These are phyloP conservation scores for Dovyalis caffra DNA, from an alignment of 345 rosid species.

Conservation along the genomic window DNA sequence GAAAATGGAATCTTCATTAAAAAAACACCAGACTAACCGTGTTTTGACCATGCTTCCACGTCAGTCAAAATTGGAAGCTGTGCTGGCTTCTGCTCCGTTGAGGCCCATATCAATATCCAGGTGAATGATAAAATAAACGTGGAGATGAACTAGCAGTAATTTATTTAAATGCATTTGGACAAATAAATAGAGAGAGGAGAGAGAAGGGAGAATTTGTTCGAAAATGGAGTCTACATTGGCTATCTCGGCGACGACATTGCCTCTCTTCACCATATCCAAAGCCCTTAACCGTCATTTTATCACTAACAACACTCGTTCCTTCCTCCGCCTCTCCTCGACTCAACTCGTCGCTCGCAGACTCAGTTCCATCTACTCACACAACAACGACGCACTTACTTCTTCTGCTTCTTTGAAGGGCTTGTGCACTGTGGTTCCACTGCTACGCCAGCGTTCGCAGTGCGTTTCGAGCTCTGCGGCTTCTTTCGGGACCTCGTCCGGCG, in stretches of 20 bases:
- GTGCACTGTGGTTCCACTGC: constrained; percentile 25
- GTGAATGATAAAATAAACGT: not conserved
- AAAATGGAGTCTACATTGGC: constrained; percentile 49
- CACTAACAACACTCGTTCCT: constrained; percentile 11
- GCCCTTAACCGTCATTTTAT: constrained; percentile 48
- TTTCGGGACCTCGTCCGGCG: constrained; percentile 44
- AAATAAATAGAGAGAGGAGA: not conserved
- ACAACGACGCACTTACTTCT: constrained; percentile 4
- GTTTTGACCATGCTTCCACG: no score
- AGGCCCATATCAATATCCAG: not conserved
- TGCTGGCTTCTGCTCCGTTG: no score
- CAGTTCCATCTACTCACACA: constrained; percentile 22
- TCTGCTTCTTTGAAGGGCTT: constrained; percentile 9
- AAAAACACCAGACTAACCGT: no score
- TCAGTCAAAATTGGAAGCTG: no score
- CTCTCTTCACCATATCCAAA: constrained; percentile 52
- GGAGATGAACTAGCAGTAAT: not conserved
- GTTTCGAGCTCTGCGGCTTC: constrained; percentile 49
- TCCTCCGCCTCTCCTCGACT: constrained; percentile 16
- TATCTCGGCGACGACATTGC: constrained; percentile 30
- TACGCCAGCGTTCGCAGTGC: constrained; percentile 48
- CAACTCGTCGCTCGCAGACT: constrained; percentile 25
- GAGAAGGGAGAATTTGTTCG: not conserved
- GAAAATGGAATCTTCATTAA: no score
- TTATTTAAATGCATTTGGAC: no score